These are phyloP conservation scores for Colletotrichum plurivorum DNA, from an alignment of 2,329 filamentous ascomycete species.

Conservation along the genomic window DNA sequence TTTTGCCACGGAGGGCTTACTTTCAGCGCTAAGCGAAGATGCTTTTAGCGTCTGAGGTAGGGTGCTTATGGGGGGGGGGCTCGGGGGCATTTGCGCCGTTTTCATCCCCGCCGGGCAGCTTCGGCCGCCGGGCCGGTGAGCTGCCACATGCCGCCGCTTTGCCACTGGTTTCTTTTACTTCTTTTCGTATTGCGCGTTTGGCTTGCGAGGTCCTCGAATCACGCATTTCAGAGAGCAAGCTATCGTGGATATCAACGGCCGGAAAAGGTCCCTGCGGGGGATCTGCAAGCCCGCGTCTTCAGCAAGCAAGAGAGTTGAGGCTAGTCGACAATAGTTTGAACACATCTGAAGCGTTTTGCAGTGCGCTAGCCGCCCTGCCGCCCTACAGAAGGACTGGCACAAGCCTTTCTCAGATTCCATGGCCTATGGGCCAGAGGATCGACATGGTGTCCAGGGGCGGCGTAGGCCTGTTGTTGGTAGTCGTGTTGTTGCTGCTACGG, in stretches of 20 bases:
- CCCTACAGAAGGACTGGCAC: slow-evolving; percentile 27
- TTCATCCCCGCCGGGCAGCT: slow-evolving; percentile 6
- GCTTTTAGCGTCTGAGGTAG: neutral
- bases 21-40: neutral
- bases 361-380: slow-evolving; percentile 27
- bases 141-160: neutral
- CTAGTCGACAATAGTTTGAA: slow-evolving; percentile 28
- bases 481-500: neutral
- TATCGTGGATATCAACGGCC: slow-evolving; percentile 1
- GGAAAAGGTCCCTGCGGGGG: slow-evolving; percentile 31
- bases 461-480: neutral
- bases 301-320: slow-evolving; percentile 32
- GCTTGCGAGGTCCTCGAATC: neutral
- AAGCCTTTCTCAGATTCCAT: slow-evolving; percentile 1
- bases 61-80: neutral
- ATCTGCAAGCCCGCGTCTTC: slow-evolving; percentile 25
- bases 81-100: slow-evolving; percentile 2
- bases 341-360: slow-evolving; percentile 16
- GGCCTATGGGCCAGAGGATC: slow-evolving; percentile 9
- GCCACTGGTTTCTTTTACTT: neutral
- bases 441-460: slow-evolving; percentile 1
- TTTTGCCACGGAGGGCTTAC: slow-evolving; percentile 2
- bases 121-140: neutral
- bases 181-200: neutral
- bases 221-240: too few relatives aligned